Percentiles rank a stretch among this genome's conserved stretches.
These are phyloP conservation scores for Fusarium concolor DNA, from an alignment of 2,329 filamentous ascomycete species.

Conservation along the genomic window DNA sequence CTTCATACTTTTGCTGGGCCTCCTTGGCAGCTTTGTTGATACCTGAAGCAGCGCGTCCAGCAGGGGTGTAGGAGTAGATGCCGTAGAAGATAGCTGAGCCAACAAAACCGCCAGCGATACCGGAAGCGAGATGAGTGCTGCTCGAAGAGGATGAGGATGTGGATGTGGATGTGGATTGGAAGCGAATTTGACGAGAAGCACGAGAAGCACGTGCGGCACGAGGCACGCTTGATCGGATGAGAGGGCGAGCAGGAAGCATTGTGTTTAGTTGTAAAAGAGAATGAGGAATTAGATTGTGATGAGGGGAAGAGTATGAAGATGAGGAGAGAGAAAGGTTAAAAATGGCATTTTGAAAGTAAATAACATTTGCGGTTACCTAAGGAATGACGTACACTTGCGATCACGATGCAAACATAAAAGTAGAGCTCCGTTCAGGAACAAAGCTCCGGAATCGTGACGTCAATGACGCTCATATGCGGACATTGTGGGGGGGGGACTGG, in stretches of 20 bases:
- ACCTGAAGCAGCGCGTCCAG: slow-evolving; percentile 55
- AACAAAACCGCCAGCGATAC: slow-evolving; percentile 58
- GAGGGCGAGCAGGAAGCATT: slow-evolving; percentile 50
- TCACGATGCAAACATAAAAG: slow-evolving; percentile 39
- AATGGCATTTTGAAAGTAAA: slow-evolving; percentile 17
- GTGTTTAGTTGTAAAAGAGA: slow-evolving; percentile 3
- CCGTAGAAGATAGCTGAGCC: slow-evolving; percentile 58
- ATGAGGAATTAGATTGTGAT: slow-evolving; percentile 1
- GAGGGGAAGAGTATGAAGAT: background rate
- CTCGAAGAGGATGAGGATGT: slow-evolving; percentile 42
- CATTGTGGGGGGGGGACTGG: slow-evolving; percentile 31
- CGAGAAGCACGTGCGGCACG: slow-evolving; percentile 46
- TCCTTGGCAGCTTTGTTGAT: slow-evolving; percentile 63
- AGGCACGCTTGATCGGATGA: slow-evolving; percentile 46
- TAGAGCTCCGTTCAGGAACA: slow-evolving; percentile 27
- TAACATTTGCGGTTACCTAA: slow-evolving; percentile 6
- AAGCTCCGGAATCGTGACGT: slow-evolving; percentile 42
- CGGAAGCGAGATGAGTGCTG: slow-evolving; percentile 54
- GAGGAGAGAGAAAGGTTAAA: background rate
- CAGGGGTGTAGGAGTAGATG: slow-evolving; percentile 58
- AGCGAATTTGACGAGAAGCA: slow-evolving; percentile 49
- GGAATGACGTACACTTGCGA: slow-evolving; percentile 36
- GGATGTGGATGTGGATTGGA: slow-evolving; percentile 55
- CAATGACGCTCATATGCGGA: slow-evolving; percentile 41
- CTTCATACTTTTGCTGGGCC: slow-evolving; percentile 70